These are phyloP conservation scores for Cardamine resedifolia DNA, from an alignment of 345 rosid species.

Conservation along the genomic window DNA sequence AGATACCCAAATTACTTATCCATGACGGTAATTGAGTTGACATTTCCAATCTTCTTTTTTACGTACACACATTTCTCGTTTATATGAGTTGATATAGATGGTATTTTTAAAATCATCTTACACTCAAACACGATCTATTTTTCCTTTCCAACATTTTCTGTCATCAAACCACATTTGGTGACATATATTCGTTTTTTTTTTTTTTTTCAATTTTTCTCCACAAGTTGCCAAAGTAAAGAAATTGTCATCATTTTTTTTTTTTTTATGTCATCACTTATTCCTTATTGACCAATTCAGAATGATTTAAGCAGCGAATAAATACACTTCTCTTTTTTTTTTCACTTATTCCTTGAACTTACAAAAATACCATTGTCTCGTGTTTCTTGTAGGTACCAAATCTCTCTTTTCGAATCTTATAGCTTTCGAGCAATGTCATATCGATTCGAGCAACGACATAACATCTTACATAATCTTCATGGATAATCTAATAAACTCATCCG, in stretches of 20 bases:
- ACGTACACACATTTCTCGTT: neutral
- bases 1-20: slow-evolving; percentile 71
- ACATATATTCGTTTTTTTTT: neutral
- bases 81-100: neutral
- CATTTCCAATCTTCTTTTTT: neutral
- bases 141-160: neutral
- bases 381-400: slow-evolving; percentile 52
- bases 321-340: neutral
- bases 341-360: neutral
- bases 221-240: neutral
- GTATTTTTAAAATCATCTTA: neutral
- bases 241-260: neutral
- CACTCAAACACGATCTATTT: neutral
- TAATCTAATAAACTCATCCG: slow-evolving; percentile 70
- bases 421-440: slow-evolving; percentile 80
- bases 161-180: neutral
- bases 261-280: neutral
- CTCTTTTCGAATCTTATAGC: slow-evolving; percentile 85
- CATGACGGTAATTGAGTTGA: slow-evolving; percentile 57
- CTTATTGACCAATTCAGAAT: neutral
- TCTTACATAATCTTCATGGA: slow-evolving; percentile 85
- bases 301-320: neutral
- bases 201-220: neutral
- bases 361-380: neutral
- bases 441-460: slow-evolving; percentile 72